Conservation (phyloP, 305 asterid genomes). For the Rubia tinctorum region DNA sequence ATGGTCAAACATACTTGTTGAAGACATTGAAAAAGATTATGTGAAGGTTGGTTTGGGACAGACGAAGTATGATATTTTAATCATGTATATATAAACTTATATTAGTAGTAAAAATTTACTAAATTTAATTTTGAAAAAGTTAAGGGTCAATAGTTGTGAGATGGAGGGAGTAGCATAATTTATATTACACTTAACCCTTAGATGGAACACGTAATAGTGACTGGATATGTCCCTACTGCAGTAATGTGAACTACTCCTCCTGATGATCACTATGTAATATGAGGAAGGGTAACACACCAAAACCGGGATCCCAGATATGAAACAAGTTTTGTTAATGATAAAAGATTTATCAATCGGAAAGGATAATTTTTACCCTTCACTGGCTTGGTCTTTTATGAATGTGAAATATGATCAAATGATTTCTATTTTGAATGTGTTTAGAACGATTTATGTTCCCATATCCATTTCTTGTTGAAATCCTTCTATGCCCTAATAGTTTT, state of each 20-base stretch:
- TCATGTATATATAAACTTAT: too few relatives aligned
- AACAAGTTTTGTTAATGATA: not conserved
- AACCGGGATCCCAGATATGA: conserved; percentile 81
- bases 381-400: not conserved
- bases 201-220: conserved; percentile 87
- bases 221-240: conserved; percentile 93
- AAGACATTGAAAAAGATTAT: too few relatives aligned
- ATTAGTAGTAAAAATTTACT: too few relatives aligned
- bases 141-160: too few relatives aligned
- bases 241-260: conserved; percentile 76
- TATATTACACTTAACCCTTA: conserved; percentile 26
- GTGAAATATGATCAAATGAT: not conserved
- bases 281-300: conserved; percentile 95
- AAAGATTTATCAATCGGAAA: not conserved
- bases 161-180: too few relatives aligned
- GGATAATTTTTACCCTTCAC: not conserved
- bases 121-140: too few relatives aligned
- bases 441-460: not conserved
- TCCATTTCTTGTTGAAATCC: not conserved
- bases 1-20: too few relatives aligned
- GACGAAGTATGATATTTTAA: too few relatives aligned
- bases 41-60: too few relatives aligned
- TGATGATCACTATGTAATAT: conserved; percentile 81
- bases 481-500: conserved; percentile 5
- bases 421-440: not conserved